phyloP scores from a whole-genome alignment of 2,329 filamentous ascomycete species.

The Trichoderma sp. region DNA sequence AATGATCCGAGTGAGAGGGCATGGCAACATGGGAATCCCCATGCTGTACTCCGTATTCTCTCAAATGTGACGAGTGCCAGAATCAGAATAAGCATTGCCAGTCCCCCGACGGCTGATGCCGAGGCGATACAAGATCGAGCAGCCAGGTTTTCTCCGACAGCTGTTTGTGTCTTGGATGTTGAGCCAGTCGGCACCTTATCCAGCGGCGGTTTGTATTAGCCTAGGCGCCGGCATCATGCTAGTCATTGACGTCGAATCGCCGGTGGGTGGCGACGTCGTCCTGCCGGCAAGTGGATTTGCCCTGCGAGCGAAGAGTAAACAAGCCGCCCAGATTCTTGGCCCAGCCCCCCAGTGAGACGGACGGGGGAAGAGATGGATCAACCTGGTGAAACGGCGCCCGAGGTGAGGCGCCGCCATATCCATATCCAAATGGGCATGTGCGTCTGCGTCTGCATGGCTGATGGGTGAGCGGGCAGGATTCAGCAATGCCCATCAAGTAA shows the following conservation, averaged over 20 bases:
- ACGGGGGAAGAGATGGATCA: not conserved
- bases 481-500: not conserved
- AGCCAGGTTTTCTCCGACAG: no score
- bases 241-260: no score
- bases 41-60: not conserved
- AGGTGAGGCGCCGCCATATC: not conserved
- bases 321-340: not conserved
- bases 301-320: not conserved
- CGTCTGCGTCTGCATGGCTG: not conserved
- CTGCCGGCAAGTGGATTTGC: constrained; percentile 18
- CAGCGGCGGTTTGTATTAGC: not conserved
- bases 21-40: not conserved
- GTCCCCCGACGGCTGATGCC: not conserved
- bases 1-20: not conserved
- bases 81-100: not conserved
- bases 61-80: not conserved
- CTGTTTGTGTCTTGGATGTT: no score
- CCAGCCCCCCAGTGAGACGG: not conserved
- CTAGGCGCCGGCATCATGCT: not conserved
- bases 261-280: constrained; percentile 4
- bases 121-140: not conserved
- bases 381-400: not conserved
- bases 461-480: not conserved
- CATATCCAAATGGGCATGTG: not conserved
- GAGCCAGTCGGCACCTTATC: no score